Evolutionary conservation across 2,329 filamentous ascomycete species (phyloP), one percentile per base, ranked within the genome.

Genomic region (Trichoderma oligosporum): DNA sequence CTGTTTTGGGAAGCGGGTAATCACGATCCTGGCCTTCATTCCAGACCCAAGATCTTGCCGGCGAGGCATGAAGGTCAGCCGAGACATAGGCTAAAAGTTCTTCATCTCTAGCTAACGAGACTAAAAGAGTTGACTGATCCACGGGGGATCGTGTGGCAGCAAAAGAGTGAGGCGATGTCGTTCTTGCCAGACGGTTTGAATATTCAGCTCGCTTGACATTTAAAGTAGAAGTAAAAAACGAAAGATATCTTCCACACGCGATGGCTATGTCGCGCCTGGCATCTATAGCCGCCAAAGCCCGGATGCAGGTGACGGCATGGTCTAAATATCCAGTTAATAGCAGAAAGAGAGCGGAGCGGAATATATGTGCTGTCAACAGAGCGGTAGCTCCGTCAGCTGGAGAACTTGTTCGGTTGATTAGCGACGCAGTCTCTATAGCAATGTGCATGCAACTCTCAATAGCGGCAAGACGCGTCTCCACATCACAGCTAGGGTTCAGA

Each of bases 61-160:
- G 78, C n/a, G 82, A 84, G 1, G 87, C 88, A 72, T 97, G 93
- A 66, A 95, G 78, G 72, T 97, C 94, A 0, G 87, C 89, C 27
- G 89, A 93, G 1, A 89, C 84, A 65, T 96, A 96, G 0, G 86
- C 89, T 25, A 97, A 75, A 64, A 97, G 81, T 69, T 97, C 93
- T 68, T 97, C 92, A 66, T 99, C 92, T 3, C 79, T 77, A 44
- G 69, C 65, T 2, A 74, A 62, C 18, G 70, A 70, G 24, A 69
- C 57, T 6, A 72, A 59, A n/a, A 73, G 59, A 8, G 66, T 65
- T 1, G 66, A 47, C n/a, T 69, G 67, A 25, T 73, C 69, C 5
- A 70, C 59, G 1, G 70, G 63, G n/a, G 66, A 59, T n/a, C 66
- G 66, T 1, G 69, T 53, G 20, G 63, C 67, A 38, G 58, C 69